phyloP scores from a whole-genome alignment of 352 stramenopile species.

The Phytophthora quininea region DNA sequence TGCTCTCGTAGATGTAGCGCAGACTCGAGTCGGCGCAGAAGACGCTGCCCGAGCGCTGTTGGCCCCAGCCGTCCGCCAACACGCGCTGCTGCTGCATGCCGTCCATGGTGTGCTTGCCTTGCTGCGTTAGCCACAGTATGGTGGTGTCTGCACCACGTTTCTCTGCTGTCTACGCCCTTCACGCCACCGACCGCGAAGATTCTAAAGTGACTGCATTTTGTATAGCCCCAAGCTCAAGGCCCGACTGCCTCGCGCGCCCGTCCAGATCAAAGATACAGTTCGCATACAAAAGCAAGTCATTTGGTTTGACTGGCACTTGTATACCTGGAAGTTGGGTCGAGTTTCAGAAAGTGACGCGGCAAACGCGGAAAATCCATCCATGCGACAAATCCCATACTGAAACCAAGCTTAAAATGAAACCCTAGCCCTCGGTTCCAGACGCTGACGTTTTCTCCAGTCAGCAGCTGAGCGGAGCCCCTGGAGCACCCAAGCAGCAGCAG shows the following conservation, averaged over 20 bases:
- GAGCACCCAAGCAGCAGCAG: too few species aligned
- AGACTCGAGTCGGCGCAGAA: constrained; percentile 87
- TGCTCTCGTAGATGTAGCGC: constrained; percentile 78
- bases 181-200: constrained; percentile 26
- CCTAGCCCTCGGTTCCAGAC: neutral
- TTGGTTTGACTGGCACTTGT: neutral
- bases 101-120: constrained; percentile 17
- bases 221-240: too few species aligned
- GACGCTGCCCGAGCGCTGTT: constrained; percentile 58
- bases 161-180: constrained; percentile 15
- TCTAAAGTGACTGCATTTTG: constrained; percentile 17
- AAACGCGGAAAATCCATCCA: neutral
- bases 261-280: too few species aligned
- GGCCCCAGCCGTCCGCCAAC: constrained; percentile 72
- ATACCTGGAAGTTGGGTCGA: neutral
- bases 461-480: neutral
- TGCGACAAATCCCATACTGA: neutral
- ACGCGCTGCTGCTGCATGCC: constrained; percentile 57
- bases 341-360: neutral
- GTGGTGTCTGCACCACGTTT: constrained; percentile 1
- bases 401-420: neutral
- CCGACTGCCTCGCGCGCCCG: too few species aligned
- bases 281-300: too few species aligned
- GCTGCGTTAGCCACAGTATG: too few species aligned
- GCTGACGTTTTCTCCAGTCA: neutral